Evolutionary conservation across 2,329 filamentous ascomycete genomes (phyloP).

Genomic region (Nigrospora oryzae): DNA sequence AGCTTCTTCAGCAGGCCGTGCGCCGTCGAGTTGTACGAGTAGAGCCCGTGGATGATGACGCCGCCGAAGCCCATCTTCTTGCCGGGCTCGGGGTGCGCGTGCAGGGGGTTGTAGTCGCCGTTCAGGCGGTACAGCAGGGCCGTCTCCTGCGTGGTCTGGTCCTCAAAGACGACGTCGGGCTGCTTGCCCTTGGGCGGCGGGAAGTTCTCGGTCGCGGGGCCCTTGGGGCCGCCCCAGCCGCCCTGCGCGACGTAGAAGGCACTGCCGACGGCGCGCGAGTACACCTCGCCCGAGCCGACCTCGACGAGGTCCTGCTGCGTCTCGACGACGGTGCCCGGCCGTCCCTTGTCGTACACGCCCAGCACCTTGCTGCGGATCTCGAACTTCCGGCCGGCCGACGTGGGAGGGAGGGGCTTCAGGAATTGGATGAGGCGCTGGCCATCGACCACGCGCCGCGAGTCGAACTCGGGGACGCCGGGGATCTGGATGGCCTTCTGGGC

Average conservation of each 20-base stretch:
- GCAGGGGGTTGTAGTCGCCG: conserved; percentile 90
- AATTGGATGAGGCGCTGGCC: conserved; percentile 76
- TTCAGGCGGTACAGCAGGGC: conserved; percentile 77
- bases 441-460: conserved; percentile 67
- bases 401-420: conserved; percentile 65
- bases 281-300: conserved; percentile 58
- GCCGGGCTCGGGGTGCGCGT: conserved; percentile 78
- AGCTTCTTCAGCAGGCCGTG: conserved; percentile 67
- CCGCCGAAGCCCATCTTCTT: conserved; percentile 87
- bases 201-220: conserved; percentile 70
- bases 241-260: conserved; percentile 75
- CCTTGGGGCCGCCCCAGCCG: conserved; percentile 84
- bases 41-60: conserved; percentile 81
- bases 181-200: conserved; percentile 64
- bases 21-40: conserved; percentile 73
- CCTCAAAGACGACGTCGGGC: conserved; percentile 62
- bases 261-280: conserved; percentile 59
- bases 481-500: conserved; percentile 58
- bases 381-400: conserved; percentile 64
- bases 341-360: conserved; percentile 86
- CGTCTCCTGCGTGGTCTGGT: conserved; percentile 65
- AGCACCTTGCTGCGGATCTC: conserved; percentile 71
- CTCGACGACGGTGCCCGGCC: conserved; percentile 73
- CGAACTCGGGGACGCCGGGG: conserved; percentile 68
- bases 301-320: conserved; percentile 73